A percentile compares a stretch with the other conserved stretches of the same genome.
Conservation (phyloP, 495 filamentous ascomycete genomes). For the Antarctomyces pellizariae region DNA sequence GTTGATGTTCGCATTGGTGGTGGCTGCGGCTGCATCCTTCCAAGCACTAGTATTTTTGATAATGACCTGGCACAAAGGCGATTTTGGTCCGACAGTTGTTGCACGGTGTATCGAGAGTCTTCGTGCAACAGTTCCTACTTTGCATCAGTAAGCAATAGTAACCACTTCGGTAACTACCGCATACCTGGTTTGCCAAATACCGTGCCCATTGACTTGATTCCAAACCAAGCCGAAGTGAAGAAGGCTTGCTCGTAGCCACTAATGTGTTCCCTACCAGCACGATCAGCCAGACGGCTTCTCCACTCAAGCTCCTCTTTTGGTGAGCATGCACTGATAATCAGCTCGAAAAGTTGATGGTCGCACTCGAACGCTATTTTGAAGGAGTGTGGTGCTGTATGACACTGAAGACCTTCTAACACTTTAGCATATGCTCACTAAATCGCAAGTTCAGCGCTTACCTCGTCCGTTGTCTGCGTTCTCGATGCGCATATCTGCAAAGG, state of each 20-base stretch:
- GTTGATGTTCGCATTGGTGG: conserved; percentile 27
- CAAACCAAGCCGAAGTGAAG: conserved; percentile 36
- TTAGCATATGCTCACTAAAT: conserved; percentile 6
- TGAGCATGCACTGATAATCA: conserved; percentile 76
- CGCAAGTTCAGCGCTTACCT: conserved; percentile 27
- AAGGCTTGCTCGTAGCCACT: conserved; percentile 20
- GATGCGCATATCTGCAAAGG: conserved; percentile 42
- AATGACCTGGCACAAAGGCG: conserved; percentile 46
- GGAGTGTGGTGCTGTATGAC: conserved; percentile 61
- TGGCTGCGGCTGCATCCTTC: conserved; percentile 22
- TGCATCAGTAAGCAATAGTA: conserved; percentile 8
- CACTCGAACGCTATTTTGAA: conserved; percentile 87
- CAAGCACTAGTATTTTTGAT: conserved; percentile 71
- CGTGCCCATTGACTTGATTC: conserved; percentile 50
- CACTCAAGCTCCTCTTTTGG: conserved; percentile 60
- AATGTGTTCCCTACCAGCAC: conserved; percentile 20
- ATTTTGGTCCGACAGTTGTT: conserved; percentile 37
- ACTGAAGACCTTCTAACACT: conserved; percentile 42
- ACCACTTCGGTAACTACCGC: too few relatives aligned
- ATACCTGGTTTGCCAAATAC: conserved; percentile 42
- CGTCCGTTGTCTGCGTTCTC: conserved; percentile 60
- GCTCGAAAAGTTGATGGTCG: conserved; percentile 52
- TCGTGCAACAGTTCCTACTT: conserved; percentile 38
- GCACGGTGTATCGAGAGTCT: conserved; percentile 63
- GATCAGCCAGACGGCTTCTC: conserved; percentile 28